Conservation (phyloP, 306 rosid genomes). For the Gleditsia sinensis region DNA sequence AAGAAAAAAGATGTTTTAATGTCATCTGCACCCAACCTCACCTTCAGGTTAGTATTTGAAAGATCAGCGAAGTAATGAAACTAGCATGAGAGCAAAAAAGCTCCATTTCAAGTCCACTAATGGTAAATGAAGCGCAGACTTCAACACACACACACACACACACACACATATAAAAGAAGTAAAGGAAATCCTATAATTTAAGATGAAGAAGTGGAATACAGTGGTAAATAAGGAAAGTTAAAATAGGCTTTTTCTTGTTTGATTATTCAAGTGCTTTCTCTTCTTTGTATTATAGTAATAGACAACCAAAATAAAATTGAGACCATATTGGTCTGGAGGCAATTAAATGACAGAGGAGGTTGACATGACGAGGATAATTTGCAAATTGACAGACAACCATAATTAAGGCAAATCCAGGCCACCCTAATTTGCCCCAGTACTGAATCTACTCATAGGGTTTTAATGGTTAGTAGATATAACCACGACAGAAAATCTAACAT, state of each 20-base stretch:
- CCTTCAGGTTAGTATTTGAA: background rate
- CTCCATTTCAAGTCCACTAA: too few relatives aligned
- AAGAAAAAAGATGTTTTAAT: background rate
- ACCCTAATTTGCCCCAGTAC: background rate
- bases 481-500: background rate
- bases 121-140: background rate
- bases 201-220: background rate
- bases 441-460: constrained; percentile 10
- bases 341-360: background rate
- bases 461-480: background rate
- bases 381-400: background rate
- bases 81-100: too few relatives aligned
- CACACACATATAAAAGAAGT: background rate
- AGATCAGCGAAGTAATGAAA: too few relatives aligned
- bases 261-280: background rate
- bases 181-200: background rate
- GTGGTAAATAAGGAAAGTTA: background rate
- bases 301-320: background rate
- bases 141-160: too few relatives aligned
- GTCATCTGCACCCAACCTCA: background rate
- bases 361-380: constrained; percentile 14
- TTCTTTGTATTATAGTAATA: background rate
- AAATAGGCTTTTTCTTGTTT: constrained; percentile 1
- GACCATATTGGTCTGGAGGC: constrained; percentile 1
- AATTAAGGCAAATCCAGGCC: background rate